phyloP scores from a whole-genome alignment of 1,284 basidiomycete genomes.

The Rhodotorula sp. region DNA sequence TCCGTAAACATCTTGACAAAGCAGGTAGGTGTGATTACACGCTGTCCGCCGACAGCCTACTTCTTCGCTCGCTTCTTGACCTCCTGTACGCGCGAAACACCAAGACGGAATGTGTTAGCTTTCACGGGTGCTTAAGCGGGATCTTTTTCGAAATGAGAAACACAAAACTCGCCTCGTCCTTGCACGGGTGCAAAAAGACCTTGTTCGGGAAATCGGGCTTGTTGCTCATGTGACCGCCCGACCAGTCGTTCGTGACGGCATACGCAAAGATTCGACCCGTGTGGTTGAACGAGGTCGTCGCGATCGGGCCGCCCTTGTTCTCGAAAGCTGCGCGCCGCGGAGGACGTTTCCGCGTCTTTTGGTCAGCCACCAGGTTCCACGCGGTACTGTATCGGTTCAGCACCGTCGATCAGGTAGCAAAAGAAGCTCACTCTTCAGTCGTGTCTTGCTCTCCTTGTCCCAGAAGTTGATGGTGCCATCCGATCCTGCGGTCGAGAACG shows the following conservation, averaged over 20 bases:
- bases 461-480: slow-evolving; percentile 81
- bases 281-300: slow-evolving; percentile 75
- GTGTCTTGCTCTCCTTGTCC: slow-evolving; percentile 85
- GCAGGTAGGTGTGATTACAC: background rate
- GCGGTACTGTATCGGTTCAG: background rate
- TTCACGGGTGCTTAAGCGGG: no score
- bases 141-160: no score
- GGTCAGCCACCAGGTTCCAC: background rate
- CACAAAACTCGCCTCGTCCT: slow-evolving; percentile 51
- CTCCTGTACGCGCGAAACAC: slow-evolving; percentile 7
- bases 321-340: slow-evolving; percentile 61
- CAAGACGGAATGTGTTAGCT: background rate
- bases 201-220: slow-evolving; percentile 76
- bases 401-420: background rate
- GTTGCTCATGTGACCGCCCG: slow-evolving; percentile 81
- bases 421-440: slow-evolving; percentile 70
- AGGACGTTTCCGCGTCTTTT: background rate
- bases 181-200: slow-evolving; percentile 84
- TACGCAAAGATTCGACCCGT: slow-evolving; percentile 86
- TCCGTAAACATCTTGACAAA: no score
- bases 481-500: slow-evolving; percentile 88
- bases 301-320: slow-evolving; percentile 64
- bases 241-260: slow-evolving; percentile 47
- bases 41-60: background rate
- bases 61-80: slow-evolving; percentile 38